Evolutionary conservation across 179 eudicot species (phyloP).

Genomic region (Amaranthus tricolor): DNA sequence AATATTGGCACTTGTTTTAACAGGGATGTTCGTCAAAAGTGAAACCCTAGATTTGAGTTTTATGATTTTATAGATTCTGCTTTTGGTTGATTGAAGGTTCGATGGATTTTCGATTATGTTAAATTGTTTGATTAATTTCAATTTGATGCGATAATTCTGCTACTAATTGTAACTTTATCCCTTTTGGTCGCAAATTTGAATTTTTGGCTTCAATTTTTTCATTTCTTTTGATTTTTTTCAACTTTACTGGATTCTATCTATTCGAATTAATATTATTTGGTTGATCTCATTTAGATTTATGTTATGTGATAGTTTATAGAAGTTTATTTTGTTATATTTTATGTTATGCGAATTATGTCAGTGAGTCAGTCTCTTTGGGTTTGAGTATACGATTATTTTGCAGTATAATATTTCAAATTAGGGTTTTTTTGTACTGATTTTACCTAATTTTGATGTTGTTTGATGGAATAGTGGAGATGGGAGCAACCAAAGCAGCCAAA

Average conservation of each 20-base stretch:
- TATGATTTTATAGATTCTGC: neutral
- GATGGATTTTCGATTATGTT: too few species aligned
- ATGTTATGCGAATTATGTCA: neutral
- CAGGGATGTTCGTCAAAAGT: too few species aligned
- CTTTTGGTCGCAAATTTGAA: neutral
- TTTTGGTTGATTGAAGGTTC: neutral
- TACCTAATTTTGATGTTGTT: too few species aligned
- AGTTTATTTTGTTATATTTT: neutral
- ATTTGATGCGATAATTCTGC: neutral
- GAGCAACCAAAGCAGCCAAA: too few species aligned
- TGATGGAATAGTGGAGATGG: too few species aligned
- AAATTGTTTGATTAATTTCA: neutral
- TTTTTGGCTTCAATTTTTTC: constrained; percentile 16
- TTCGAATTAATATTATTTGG: neutral
- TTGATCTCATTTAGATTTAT: constrained; percentile 15
- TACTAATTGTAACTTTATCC: neutral
- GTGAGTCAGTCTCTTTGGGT: neutral
- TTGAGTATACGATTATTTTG: neutral
- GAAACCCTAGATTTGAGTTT: neutral
- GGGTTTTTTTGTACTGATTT: too few species aligned
- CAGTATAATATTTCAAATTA: neutral
- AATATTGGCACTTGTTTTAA: too few species aligned
- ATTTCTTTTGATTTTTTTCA: neutral
- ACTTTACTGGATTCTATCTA: neutral
- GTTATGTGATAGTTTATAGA: too few species aligned